These are phyloP conservation scores for Theileria annulata DNA, from an alignment of 169 alveolate genomes.

Conservation along the genomic window DNA sequence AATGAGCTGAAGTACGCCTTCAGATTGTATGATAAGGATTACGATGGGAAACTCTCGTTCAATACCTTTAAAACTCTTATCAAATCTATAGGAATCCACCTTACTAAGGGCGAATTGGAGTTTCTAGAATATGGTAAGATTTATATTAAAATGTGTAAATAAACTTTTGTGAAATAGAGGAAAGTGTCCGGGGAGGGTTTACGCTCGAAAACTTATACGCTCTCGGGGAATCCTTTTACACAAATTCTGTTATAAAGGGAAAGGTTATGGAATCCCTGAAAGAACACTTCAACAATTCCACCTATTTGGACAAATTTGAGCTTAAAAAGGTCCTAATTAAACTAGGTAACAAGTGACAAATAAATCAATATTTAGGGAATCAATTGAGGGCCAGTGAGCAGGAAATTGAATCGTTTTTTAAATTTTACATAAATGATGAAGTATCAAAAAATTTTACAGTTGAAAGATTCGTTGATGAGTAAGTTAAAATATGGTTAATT, in stretches of 20 bases:
- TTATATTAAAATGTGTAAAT: background rate
- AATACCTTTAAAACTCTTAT: slow-evolving; percentile 37
- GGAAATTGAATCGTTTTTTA: slow-evolving; percentile 53
- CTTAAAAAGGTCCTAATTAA: slow-evolving; percentile 32
- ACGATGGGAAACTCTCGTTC: slow-evolving; percentile 49
- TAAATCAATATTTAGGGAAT: slow-evolving; percentile 11
- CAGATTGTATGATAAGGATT: slow-evolving; percentile 52
- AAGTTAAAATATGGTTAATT: background rate
- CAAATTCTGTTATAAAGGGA: slow-evolving; percentile 39
- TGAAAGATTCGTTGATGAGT: slow-evolving; percentile 49
- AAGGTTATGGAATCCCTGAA: slow-evolving; percentile 38
- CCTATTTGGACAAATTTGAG: slow-evolving; percentile 12
- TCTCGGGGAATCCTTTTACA: slow-evolving; percentile 52
- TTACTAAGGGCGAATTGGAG: slow-evolving; percentile 43
- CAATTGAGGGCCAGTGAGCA: slow-evolving; percentile 35
- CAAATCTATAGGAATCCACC: slow-evolving; percentile 42
- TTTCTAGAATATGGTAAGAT: slow-evolving; percentile 53
- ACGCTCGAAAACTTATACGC: slow-evolving; percentile 58
- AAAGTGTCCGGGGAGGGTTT: slow-evolving; percentile 55
- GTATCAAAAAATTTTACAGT: slow-evolving; percentile 12
- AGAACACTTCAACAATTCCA: slow-evolving; percentile 36
- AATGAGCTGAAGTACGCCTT: slow-evolving; percentile 60
- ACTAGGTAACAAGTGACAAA: slow-evolving; percentile 18
- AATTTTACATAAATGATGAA: slow-evolving; percentile 20
- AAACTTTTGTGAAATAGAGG: slow-evolving; percentile 25